Percentiles rank a stretch among this genome's conserved stretches.
These are phyloP conservation scores for Aspergillus pseudoterreus DNA, from an alignment of 2,329 filamentous ascomycete species.

Conservation along the genomic window DNA sequence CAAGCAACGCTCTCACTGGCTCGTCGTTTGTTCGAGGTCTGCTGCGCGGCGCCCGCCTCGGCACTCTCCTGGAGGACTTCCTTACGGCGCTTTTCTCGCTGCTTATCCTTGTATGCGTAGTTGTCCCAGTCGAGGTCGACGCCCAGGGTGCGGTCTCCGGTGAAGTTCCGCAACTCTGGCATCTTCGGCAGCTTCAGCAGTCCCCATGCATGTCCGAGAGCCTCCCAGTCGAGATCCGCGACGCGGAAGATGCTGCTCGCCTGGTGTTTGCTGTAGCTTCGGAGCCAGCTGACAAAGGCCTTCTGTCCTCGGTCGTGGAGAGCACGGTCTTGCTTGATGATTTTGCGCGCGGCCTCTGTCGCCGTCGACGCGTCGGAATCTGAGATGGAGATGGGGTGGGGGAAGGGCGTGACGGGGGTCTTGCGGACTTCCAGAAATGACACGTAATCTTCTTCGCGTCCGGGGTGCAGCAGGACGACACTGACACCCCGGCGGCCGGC, in stretches of 20 bases:
- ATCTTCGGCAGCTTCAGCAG: conserved; percentile 84
- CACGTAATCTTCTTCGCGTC: conserved; percentile 84
- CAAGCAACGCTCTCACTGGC: conserved; percentile 64
- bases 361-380: conserved; percentile 58
- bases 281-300: conserved; percentile 90
- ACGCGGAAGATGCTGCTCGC: conserved; percentile 87
- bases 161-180: conserved; percentile 78
- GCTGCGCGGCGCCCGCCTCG: conserved; percentile 32
- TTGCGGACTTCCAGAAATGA: conserved; percentile 82
- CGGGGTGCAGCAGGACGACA: conserved; percentile 79
- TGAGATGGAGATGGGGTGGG: conserved; percentile 56
- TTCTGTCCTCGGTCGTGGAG: conserved; percentile 84
- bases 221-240: conserved; percentile 77
- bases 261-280: conserved; percentile 86
- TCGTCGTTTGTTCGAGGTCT: conserved; percentile 49
- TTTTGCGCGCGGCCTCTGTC: conserved; percentile 59
- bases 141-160: conserved; percentile 61
- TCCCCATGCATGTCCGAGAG: conserved; percentile 79
- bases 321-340: conserved; percentile 56
- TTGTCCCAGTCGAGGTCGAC: conserved; percentile 59
- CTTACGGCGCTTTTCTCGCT: conserved; percentile 62
- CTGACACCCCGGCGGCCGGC: conserved; percentile 72
- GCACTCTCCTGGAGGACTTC: conserved; percentile 51
- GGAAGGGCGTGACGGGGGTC: conserved; percentile 70
- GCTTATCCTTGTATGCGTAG: conserved; percentile 69